Conservation (phyloP, 2,329 filamentous ascomycete species). For the Nannizziopsis barbatae region DNA sequence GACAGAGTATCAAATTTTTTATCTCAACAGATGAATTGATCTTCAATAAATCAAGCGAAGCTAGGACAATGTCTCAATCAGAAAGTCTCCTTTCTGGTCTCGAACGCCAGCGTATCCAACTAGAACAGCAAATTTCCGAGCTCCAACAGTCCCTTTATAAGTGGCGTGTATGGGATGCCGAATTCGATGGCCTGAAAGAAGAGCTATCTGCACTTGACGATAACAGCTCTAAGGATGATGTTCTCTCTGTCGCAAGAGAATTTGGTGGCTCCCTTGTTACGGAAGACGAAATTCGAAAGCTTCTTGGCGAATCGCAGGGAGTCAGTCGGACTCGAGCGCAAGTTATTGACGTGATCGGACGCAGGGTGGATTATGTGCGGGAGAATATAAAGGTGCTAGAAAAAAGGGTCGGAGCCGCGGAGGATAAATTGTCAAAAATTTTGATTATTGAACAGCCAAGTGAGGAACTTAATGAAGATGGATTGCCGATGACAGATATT, state of each 20-base stretch:
- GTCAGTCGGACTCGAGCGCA: conserved; percentile 46
- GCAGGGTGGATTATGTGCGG: conserved; percentile 79
- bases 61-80: conserved; percentile 11
- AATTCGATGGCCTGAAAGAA: conserved; percentile 82
- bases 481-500: conserved; percentile 77
- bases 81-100: conserved; percentile 42
- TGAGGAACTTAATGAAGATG: conserved; percentile 40
- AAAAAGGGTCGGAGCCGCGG: conserved; percentile 57
- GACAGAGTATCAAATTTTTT: too few species aligned
- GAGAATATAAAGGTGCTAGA: conserved; percentile 66
- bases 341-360: conserved; percentile 55
- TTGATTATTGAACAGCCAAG: conserved; percentile 51
- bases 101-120: conserved; percentile 60
- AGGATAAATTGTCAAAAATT: conserved; percentile 58
- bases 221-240: conserved; percentile 42
- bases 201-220: conserved; percentile 53
- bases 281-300: conserved; percentile 44
- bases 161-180: conserved; percentile 83
- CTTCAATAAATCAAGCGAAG: neutral
- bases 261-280: conserved; percentile 36
- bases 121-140: conserved; percentile 65
- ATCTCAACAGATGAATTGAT: neutral
- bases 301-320: conserved; percentile 36
- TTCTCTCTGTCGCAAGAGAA: conserved; percentile 40
- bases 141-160: conserved; percentile 66